Conservation (phyloP, 2,329 filamentous ascomycete species). For the Talaromyces sp. region DNA sequence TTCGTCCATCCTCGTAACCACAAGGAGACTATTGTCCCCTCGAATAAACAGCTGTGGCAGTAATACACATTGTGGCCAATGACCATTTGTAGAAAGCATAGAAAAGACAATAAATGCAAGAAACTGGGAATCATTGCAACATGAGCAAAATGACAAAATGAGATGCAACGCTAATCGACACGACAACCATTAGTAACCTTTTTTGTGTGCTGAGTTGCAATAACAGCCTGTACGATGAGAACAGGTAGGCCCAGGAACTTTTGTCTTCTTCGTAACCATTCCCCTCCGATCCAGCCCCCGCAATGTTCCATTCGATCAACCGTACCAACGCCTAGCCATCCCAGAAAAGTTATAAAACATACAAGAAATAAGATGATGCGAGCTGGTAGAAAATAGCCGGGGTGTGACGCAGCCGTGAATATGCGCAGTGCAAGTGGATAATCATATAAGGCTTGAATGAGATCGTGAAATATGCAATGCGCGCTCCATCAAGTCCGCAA, state of each 20-base stretch:
- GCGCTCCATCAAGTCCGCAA: background rate
- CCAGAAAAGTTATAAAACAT: slow-evolving; percentile 19
- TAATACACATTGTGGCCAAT: slow-evolving; percentile 1
- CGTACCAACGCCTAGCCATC: slow-evolving; percentile 32
- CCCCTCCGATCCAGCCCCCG: slow-evolving; percentile 33
- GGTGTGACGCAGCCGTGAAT: slow-evolving; percentile 8
- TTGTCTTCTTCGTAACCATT: background rate
- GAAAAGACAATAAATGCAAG: slow-evolving; percentile 25
- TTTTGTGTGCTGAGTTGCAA: slow-evolving; percentile 4
- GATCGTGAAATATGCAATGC: slow-evolving; percentile 8
- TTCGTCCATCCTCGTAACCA: background rate
- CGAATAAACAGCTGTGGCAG: background rate
- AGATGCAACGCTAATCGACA: slow-evolving; percentile 36
- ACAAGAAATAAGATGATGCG: slow-evolving; percentile 20
- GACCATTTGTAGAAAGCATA: background rate
- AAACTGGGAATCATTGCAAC: slow-evolving; percentile 20
- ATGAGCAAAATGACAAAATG: slow-evolving; percentile 16
- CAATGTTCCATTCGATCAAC: background rate
- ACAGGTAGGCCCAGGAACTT: slow-evolving; percentile 10
- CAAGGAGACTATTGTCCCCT: background rate
- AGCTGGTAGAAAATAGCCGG: slow-evolving; percentile 18
- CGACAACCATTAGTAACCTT: slow-evolving; percentile 21
- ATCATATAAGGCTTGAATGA: background rate
- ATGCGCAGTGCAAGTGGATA: background rate
- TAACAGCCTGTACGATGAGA: slow-evolving; percentile 1